These are phyloP conservation scores for Lindgomyces ingoldianus DNA, from an alignment of 495 filamentous ascomycete species.

Conservation along the genomic window DNA sequence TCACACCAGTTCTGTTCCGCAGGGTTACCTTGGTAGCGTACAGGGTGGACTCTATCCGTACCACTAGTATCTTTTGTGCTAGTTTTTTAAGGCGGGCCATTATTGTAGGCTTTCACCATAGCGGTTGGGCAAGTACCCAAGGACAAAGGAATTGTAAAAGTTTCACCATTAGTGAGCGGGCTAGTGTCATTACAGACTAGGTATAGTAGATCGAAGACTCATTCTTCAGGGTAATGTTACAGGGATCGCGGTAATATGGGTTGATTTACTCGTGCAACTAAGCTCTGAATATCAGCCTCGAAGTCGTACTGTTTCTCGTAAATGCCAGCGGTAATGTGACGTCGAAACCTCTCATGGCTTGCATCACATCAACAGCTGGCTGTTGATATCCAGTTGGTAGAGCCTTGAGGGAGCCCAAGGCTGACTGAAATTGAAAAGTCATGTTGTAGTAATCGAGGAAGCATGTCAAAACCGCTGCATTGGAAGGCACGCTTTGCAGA, in stretches of 20 bases:
- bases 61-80: neutral
- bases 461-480: conserved; percentile 51
- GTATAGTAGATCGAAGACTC: conserved; percentile 47
- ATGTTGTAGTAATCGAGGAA: conserved; percentile 59
- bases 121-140: conserved; percentile 14
- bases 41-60: too few species aligned
- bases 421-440: conserved; percentile 60
- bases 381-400: conserved; percentile 59
- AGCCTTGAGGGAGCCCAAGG: conserved; percentile 56
- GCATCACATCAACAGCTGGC: conserved; percentile 54
- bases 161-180: conserved; percentile 52
- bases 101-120: neutral
- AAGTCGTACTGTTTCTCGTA: conserved; percentile 56
- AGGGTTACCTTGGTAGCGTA: neutral
- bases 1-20: conserved; percentile 12
- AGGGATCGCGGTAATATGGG: conserved; percentile 47
- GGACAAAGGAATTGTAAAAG: conserved; percentile 35
- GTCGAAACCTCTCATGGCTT: conserved; percentile 49
- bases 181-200: conserved; percentile 45
- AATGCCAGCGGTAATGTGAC: conserved; percentile 41
- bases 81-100: too few species aligned
- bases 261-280: conserved; percentile 52
- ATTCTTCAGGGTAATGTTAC: conserved; percentile 47
- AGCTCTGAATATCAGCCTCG: conserved; percentile 50
- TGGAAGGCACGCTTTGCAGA: conserved; percentile 58